Evolutionary conservation across 345 rosid genomes (phyloP), one percentile per base, ranked within the genome.

Genomic region (Eucalyptus pauciflora): DNA sequence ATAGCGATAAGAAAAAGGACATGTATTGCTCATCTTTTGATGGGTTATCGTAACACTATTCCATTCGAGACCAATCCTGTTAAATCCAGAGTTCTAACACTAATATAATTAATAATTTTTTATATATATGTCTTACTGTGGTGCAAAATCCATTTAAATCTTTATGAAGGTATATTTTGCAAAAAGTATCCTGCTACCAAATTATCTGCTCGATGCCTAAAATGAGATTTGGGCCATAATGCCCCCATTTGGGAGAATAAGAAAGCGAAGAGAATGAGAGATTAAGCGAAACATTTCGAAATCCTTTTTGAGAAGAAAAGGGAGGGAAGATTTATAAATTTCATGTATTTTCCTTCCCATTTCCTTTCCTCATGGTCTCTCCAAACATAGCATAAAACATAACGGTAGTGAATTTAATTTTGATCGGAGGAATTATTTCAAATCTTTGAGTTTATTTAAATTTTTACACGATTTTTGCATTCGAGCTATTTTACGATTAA

Each of bases 111-210:
- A 14, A 62, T 13, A 62, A 27, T 12, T 60, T 3, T 27, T 6
- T 6, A 12, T 13, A 12, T 6, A 12, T 13, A 27, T 29, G 6
- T 27, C 1, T 5, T 62, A 13, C 4, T 0, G 10, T 13, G 14
- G 9, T 4, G 18, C 8, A 14, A 64, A 29, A 64, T 29, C 8
- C 14, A 64, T 29, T 62, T 62, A 27, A 29, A 29, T 62, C 8
- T 62, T 62, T n/a, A 6, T 6, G 71, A 64, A 0, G 4, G 3
- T 64, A 13, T 8, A 64, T 64, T n/a, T 29, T 0, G 3, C 3
- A n/a, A 29, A 62, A 62, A 12, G 7, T 3, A 6, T 27, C 15
- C 6, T 62, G 2, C 69, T 13, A 29, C 13, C 16, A 27, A 62
- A 5, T 29, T 29, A 6, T 62, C 3, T 29, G 3, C 69, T 13